phyloP scores from a whole-genome alignment of 495 filamentous ascomycete genomes.

The Penicillium antarcticum region DNA sequence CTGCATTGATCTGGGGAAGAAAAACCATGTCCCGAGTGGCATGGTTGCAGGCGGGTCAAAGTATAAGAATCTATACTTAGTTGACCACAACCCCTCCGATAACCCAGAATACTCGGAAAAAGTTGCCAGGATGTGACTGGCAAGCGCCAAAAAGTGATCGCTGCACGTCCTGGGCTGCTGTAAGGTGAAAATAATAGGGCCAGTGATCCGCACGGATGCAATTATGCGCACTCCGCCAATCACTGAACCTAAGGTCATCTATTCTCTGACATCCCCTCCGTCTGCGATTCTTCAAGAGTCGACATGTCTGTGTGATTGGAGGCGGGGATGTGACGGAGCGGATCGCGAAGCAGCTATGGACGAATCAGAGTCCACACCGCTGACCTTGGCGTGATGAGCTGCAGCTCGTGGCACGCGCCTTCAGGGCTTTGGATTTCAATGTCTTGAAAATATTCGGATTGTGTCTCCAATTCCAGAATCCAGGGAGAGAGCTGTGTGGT shows the following conservation, averaged over 20 bases:
- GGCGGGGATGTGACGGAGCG: slow-evolving; percentile 22
- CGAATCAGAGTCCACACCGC: slow-evolving; percentile 18
- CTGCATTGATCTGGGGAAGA: slow-evolving; percentile 2
- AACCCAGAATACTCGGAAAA: neutral
- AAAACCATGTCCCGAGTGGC: neutral
- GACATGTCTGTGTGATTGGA: slow-evolving; percentile 21
- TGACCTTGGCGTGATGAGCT: slow-evolving; percentile 26
- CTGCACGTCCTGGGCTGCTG: slow-evolving; percentile 10
- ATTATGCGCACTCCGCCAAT: slow-evolving; percentile 17
- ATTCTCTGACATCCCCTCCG: slow-evolving; percentile 11
- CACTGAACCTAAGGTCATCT: neutral
- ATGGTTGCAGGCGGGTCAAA: slow-evolving; percentile 7
- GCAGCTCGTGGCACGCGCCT: slow-evolving; percentile 22
- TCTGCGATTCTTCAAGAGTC: slow-evolving; percentile 14
- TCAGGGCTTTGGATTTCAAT: neutral
- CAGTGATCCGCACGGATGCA: slow-evolving; percentile 24
- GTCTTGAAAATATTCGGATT: slow-evolving; percentile 19
- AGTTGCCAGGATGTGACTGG: slow-evolving; percentile 10
- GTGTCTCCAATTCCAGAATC: neutral
- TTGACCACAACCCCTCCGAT: neutral
- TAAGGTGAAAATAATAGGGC: neutral
- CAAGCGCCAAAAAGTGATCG: slow-evolving; percentile 17
- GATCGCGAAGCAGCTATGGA: slow-evolving; percentile 11
- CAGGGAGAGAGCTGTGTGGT: neutral
- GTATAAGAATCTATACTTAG: slow-evolving; percentile 28